Conservation (phyloP, 2,329 filamentous ascomycete species). For the Amesomyces nigricolor region DNA sequence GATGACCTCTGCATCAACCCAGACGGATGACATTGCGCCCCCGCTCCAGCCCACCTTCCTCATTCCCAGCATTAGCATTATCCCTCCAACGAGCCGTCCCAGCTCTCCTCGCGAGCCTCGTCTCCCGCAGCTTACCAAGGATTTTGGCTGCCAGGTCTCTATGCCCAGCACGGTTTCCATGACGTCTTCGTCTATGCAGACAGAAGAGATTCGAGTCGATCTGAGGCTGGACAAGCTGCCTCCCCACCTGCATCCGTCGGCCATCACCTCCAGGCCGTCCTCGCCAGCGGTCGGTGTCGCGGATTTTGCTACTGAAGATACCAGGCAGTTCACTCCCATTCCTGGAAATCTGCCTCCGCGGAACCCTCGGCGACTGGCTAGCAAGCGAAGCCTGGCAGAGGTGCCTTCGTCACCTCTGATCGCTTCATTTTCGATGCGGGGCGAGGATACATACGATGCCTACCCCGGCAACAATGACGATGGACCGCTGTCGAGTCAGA, state of each 20-base stretch:
- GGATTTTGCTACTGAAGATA: conserved; percentile 32
- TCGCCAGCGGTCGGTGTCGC: conserved; percentile 41
- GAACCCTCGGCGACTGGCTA: conserved; percentile 52
- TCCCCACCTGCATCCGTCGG: conserved; percentile 70
- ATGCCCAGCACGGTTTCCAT: conserved; percentile 47
- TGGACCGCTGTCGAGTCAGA: conserved; percentile 59
- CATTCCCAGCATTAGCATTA: conserved; percentile 85
- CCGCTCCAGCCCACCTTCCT: conserved; percentile 29
- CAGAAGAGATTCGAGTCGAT: conserved; percentile 84
- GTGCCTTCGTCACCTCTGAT: conserved; percentile 45
- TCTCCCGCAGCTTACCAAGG: conserved; percentile 76
- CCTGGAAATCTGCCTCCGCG: conserved; percentile 52
- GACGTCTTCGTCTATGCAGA: conserved; percentile 62
- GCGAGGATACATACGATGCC: conserved; percentile 50
- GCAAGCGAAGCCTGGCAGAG: conserved; percentile 42
- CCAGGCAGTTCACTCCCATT: conserved; percentile 44
- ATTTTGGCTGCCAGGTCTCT: conserved; percentile 73
- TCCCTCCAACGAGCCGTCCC: conserved; percentile 81
- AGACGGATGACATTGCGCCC: conserved; percentile 49
- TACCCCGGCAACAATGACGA: conserved; percentile 80
- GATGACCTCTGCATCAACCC: conserved; percentile 55
- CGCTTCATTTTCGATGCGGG: conserved; percentile 25
- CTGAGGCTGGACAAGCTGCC: conserved; percentile 69
- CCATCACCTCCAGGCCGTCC: conserved; percentile 57
- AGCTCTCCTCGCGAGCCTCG: conserved; percentile 67